Base-by-base conservation (phyloP, 495 filamentous ascomycete genomes). In the Xylaria flabelliformis region DNA sequence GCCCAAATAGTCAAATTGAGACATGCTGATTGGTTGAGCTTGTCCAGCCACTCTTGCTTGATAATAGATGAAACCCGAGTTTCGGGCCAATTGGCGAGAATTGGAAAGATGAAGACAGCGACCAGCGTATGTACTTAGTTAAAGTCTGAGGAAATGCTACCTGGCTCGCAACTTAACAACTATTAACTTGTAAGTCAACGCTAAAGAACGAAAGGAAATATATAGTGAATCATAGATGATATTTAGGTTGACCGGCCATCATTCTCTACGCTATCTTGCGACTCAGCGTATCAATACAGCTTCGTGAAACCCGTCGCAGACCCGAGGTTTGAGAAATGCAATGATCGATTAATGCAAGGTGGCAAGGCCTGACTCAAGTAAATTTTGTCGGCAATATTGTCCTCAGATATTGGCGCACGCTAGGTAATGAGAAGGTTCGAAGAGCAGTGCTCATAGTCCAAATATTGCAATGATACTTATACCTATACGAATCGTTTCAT, bases 1-100 rank as follows among this genome's bases (percentile, higher is more conserved):
- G 64, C 50, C 65, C 32, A 9, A 67, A 67, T 67, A 51, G 65
- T 55, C 65, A 56, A 67, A 41, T 67, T 1, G 36, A 39, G 50
- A 17, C 13, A 0, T 9, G 6, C 50, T 67, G 65, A 67, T 67
- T 67, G 65, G 65, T 8, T 24, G 50, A 67, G 50, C n/a, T 41
- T 8, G 26, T 29, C 2, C 21, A 26, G 32, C 34, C 32, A 56
- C 46, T 56, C 6, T 29, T 67, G 1, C 29, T 67, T 8, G 19
- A 21, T 39, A 24, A n/a, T 17, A n/a, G 6, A 29, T 29, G 39
- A 34, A 44, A 64, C 61, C 39, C 61, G 61, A 64, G 39, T 44
- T 44, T 64, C 61, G 61, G 61, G 21, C 29, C 19, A 55, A 0
- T 8, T 39, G 26, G 44, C 64, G 46, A 67, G 44, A 55, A 67